phyloP scores from a whole-genome alignment of 2,329 filamentous ascomycete species.

The Calonectria crousiana region DNA sequence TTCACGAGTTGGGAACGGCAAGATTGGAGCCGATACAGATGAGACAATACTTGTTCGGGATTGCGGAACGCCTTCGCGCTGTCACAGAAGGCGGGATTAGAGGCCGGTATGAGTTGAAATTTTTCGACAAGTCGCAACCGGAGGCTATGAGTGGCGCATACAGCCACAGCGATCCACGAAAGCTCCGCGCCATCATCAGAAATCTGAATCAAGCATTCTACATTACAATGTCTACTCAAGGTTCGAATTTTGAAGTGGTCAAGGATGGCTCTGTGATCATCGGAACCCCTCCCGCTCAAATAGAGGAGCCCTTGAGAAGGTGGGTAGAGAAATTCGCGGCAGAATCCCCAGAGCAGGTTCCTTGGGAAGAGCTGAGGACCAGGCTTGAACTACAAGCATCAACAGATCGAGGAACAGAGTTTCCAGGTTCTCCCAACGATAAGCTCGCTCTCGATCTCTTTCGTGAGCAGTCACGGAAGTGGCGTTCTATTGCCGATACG shows the following conservation, averaged over 20 bases:
- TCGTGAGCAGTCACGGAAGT: slow-evolving; percentile 50
- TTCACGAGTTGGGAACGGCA: not conserved
- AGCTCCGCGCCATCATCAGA: slow-evolving; percentile 44
- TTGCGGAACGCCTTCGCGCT: not conserved
- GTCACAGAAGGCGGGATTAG: not conserved
- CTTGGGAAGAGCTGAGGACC: slow-evolving; percentile 22
- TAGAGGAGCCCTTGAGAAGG: not conserved
- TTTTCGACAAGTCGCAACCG: not conserved
- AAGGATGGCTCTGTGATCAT: no score
- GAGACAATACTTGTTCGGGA: not conserved
- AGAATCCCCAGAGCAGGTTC: slow-evolving; percentile 34
- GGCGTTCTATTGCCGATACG: slow-evolving; percentile 49
- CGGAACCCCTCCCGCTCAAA: not conserved
- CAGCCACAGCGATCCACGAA: not conserved
- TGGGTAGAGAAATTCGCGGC: not conserved
- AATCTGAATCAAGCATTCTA: slow-evolving; percentile 44
- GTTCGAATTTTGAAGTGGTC: slow-evolving; percentile 1
- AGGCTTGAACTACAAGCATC: slow-evolving; percentile 47
- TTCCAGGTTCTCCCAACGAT: slow-evolving; percentile 51
- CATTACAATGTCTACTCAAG: slow-evolving; percentile 33
- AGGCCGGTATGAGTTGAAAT: not conserved
- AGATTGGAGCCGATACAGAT: not conserved
- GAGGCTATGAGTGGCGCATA: not conserved
- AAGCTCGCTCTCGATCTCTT: slow-evolving; percentile 53
- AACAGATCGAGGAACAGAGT: slow-evolving; percentile 52